Conservation (phyloP, 2,329 filamentous ascomycete species). For the Rosellinia necatrix region DNA sequence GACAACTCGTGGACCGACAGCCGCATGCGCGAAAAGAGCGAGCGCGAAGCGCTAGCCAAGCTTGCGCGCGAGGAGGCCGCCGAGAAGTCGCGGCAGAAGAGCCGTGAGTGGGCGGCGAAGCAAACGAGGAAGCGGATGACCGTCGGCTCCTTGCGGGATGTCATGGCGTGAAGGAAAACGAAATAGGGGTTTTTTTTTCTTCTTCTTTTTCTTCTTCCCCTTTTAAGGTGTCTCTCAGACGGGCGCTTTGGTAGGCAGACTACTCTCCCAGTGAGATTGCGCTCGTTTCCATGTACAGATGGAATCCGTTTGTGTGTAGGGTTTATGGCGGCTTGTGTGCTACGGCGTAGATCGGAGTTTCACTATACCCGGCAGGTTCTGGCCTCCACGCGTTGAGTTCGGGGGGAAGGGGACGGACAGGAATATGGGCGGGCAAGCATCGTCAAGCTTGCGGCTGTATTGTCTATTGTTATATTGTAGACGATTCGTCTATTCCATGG, state of each 20-base stretch:
- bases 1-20: slow-evolving; percentile 55
- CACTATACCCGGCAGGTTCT: slow-evolving; percentile 18
- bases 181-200: no score
- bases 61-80: slow-evolving; percentile 63
- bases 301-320: slow-evolving; percentile 6
- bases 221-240: no score
- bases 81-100: slow-evolving; percentile 62
- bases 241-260: not conserved
- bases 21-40: slow-evolving; percentile 57
- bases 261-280: slow-evolving; percentile 17
- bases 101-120: slow-evolving; percentile 67
- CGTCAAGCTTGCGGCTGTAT: slow-evolving; percentile 8
- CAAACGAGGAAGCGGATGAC: slow-evolving; percentile 50
- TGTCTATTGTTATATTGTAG: slow-evolving; percentile 6
- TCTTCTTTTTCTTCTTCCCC: no score
- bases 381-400: slow-evolving; percentile 9
- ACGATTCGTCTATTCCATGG: slow-evolving; percentile 3
- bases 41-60: slow-evolving; percentile 59
- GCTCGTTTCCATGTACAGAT: slow-evolving; percentile 30
- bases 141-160: slow-evolving; percentile 33
- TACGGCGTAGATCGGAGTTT: slow-evolving; percentile 18
- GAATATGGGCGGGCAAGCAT: not conserved
- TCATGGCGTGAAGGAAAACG: slow-evolving; percentile 24
- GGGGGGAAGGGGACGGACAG: not conserved
- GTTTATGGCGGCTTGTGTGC: slow-evolving; percentile 5